phyloP scores from a whole-genome alignment of 129 eudicot species.

The Cynara cardunculus region DNA sequence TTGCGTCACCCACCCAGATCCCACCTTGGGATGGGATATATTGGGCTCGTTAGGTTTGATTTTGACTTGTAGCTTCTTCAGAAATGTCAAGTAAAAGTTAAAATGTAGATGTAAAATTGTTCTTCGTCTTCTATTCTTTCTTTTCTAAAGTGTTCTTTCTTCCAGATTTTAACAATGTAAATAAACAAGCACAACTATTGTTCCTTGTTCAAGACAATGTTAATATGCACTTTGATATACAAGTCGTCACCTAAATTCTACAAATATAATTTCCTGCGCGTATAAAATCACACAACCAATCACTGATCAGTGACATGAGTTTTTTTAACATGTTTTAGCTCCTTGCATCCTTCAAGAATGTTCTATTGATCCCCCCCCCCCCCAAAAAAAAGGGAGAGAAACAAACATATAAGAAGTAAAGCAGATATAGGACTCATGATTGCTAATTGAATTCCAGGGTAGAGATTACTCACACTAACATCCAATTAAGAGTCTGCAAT shows the following conservation, averaged over 20 bases:
- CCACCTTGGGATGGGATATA: neutral
- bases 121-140: neutral
- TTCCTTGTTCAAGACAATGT: neutral
- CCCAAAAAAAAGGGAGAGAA: neutral
- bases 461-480: neutral
- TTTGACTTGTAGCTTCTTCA: neutral
- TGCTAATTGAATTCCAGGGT: neutral
- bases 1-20: neutral
- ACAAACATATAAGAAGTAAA: neutral
- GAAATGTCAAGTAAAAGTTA: neutral
- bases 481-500: neutral
- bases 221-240: neutral
- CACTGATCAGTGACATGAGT: neutral
- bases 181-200: neutral
- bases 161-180: neutral
- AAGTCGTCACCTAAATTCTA: neutral
- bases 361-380: no score
- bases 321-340: neutral
- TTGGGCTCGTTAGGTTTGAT: neutral
- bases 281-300: neutral
- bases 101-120: neutral
- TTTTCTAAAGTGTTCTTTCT: neutral
- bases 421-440: neutral
- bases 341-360: neutral
- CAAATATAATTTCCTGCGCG: neutral